Conservation (phyloP, 2,329 filamentous ascomycete genomes). For the Hymenoscyphus albidus region DNA sequence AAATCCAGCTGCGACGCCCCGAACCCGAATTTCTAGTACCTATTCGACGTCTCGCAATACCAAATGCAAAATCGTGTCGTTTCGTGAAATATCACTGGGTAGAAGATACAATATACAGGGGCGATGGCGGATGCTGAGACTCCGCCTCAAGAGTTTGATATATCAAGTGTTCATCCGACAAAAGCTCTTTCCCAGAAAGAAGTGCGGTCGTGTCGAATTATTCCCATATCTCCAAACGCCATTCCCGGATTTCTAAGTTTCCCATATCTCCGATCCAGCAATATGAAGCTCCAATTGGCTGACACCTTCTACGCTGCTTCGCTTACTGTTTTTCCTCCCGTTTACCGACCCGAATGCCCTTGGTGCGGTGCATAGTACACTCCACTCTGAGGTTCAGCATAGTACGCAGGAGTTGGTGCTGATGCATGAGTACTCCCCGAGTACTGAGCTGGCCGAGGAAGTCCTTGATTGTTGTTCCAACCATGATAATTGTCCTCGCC, state of each 20-base stretch:
- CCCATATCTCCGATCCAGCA: neutral
- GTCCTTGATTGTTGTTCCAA: slow-evolving; percentile 25
- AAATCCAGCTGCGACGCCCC: neutral
- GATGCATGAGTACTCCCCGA: slow-evolving; percentile 20
- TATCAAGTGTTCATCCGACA: neutral
- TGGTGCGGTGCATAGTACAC: slow-evolving; percentile 28
- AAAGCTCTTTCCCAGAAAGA: neutral
- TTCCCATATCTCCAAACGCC: neutral
- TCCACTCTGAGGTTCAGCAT: slow-evolving; percentile 24
- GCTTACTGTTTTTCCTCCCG: neutral
- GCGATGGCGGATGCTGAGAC: neutral
- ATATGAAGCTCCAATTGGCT: neutral
- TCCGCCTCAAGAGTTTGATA: neutral
- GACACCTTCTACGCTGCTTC: neutral
- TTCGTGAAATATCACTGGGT: slow-evolving; percentile 15
- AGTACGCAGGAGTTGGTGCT: slow-evolving; percentile 19
- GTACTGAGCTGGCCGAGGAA: slow-evolving; percentile 19
- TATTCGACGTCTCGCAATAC: neutral
- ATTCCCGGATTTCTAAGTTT: neutral
- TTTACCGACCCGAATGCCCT: slow-evolving; percentile 24
- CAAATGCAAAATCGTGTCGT: neutral
- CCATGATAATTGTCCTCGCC: slow-evolving; percentile 25
- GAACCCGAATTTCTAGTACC: neutral
- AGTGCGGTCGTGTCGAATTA: neutral
- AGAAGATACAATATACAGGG: slow-evolving; percentile 15